These are phyloP conservation scores for Penicillium alfredii DNA, from an alignment of 495 filamentous ascomycete species.

Conservation along the genomic window DNA sequence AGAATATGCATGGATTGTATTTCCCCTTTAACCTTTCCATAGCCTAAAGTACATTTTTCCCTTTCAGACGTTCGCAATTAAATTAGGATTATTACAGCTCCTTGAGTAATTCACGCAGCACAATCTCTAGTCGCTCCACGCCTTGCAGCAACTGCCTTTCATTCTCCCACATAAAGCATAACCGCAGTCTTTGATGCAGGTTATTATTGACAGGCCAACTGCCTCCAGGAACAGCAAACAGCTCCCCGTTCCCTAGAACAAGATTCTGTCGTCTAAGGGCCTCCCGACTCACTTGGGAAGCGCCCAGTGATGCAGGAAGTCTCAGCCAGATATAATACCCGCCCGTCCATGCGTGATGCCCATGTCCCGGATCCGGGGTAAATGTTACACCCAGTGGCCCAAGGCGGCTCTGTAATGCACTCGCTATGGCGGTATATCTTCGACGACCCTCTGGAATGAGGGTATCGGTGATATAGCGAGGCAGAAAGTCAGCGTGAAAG, in stretches of 20 bases:
- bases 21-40: too few relatives aligned
- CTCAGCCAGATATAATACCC: constrained; percentile 67
- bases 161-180: constrained; percentile 65
- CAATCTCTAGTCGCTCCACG: constrained; percentile 42
- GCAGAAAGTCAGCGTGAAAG: constrained; percentile 38
- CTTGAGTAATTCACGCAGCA: too few relatives aligned
- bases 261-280: constrained; percentile 46
- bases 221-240: constrained; percentile 54
- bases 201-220: constrained; percentile 15
- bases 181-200: constrained; percentile 40
- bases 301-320: constrained; percentile 40
- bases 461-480: constrained; percentile 39
- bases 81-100: too few relatives aligned
- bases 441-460: constrained; percentile 42
- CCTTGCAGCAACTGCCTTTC: constrained; percentile 52
- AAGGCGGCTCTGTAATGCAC: constrained; percentile 45
- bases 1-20: too few relatives aligned
- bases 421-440: constrained; percentile 43
- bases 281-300: constrained; percentile 38
- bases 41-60: too few relatives aligned
- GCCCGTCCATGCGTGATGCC: constrained; percentile 43
- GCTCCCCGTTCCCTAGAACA: constrained; percentile 47
- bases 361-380: constrained; percentile 42
- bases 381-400: constrained; percentile 45
- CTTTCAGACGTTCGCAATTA: too few relatives aligned